Base-by-base conservation (phyloP, 1,284 basidiomycete genomes). In the Neolentinus lepideus region DNA sequence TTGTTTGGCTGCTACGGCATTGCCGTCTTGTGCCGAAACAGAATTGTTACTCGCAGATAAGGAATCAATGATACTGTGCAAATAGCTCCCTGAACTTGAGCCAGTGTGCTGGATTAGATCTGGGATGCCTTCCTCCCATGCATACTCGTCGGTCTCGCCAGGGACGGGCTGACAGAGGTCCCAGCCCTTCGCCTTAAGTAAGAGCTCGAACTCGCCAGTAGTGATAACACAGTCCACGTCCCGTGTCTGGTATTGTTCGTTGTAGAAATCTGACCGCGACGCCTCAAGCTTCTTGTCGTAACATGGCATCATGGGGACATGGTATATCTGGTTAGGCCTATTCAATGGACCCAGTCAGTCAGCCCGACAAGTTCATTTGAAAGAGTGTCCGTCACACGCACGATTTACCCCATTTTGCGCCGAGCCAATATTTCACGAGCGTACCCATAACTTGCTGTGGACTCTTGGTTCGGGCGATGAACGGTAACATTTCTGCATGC, bases 271-370 rank as follows among this genome's bases (percentile, higher is more conserved):
- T 51, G 85, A 80, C 25, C 97, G 81, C 14, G 92, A 95, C 0
- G 97, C 96, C 73, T 99, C 97, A 25, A 99, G 85, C 69, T 99
- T 99, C 75, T 99, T 99, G 78, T 99, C 97, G 71, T 98, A 99
- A 72, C 97, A 99, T 0, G 96, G 95, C 95, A 99, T 99, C 43
- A 98, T 93, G 0, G 93, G 84, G 58, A 98, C 92, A 65, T 99
- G 97, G 69, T 98, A 99, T 54, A 98, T 81, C 63, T 92, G 77
- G 63, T 89, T 77, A 1, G 92, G 88, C 29, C 89, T 94, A 16
- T 16, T 16, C 38, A 21, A n/a, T 21, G n/a, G 6, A 6, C 8
- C 12, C 16, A 16, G 16, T 16, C 38, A 43, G 38, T 43, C 8
- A 16, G 36, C 21, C 26, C 2, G 52, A 27, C 19, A 54, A 51